Evolutionary conservation across 768 basidiomycete genomes (phyloP), one percentile per base, ranked within the genome.

Genomic region (Pleurotus pulmonarius): DNA sequence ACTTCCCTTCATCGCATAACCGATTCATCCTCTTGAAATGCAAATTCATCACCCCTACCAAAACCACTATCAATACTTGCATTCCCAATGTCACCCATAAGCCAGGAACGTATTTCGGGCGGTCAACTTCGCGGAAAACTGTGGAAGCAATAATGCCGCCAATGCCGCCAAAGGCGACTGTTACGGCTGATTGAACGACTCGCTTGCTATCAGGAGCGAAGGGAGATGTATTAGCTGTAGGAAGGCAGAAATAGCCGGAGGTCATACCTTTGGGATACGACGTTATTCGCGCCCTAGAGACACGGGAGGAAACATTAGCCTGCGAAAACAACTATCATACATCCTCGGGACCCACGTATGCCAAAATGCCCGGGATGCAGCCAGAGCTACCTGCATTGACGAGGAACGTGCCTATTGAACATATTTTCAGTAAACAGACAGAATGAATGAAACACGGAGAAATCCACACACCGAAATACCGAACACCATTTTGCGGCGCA

Each of bases 131-230:
- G 24, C 77, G 70, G 65, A 71, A 79, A 11, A 73, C 68, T 12
- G 73, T 75, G 25, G 72, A 74, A 13, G 75, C 77, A 13, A 78
- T 61, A 46, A 79, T 73, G 8, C 76, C 78, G 6, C 76, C 77
- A 29, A 79, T 60, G 5, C 74, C 74, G 12, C 73, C 76, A 55
- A 77, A 65, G 8, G 72, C 69, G 16, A 77, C 69, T 7, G 72
- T 75, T 43, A 79, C 48, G 2, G 77, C 77, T 44, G 70, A 74
- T 55, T 68, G 67, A 18, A 73, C 69, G 20, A 18, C 37, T 25
- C 15, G 39, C 39, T 16, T 38, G 15, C 43, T 54, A 12, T 40
- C 2, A 20, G 11, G 7, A 53, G 11, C 13, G n/a, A 24, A 38
- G 29, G 29, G 29, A 11, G 11, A 34, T 12, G 29, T 34, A 3